Evolutionary conservation across 257 asterid species (phyloP), one percentile per base, ranked within the genome.

Genomic region (Ilex aquifolium): DNA sequence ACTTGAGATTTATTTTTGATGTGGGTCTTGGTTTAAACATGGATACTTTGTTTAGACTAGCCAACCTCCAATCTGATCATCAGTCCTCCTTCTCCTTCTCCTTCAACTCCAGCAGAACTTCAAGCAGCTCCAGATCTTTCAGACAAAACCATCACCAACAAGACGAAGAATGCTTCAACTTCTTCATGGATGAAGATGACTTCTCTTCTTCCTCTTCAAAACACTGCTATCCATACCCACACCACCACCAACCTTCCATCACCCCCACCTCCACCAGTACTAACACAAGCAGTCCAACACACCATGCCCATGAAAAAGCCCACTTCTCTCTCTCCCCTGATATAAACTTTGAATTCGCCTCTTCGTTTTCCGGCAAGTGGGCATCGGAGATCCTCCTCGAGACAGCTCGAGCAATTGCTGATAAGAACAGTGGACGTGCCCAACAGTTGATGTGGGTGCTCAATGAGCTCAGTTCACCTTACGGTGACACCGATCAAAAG

Each of bases 391-490:
- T 90, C 42, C 95, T 93, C 57, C 68, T 83, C 1, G 97, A 90
- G 63, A 59, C 96, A 0, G 87, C 95, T 1, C 75, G 70, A n/a
- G 90, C 97, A n/a, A 78, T 90, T 1, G 79, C 87, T 0, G 91
- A 87, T 0, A 68, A 86, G 53, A 76, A 87, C 64, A 90, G 84
- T 32, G 29, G 72, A 1, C 71, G 97, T 0, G 80, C 78, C 17
- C 99, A 93, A 40, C 96, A 90, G 46, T 90, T 93, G 0, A 87
- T 93, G 85, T 93, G 99, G 99, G 85, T 93, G 96, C 88, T 93
- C 32, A 93, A 93, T 44, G 99, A 93, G 81, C 76, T 93, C 2
- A 68, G 95, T 11, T 93, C 97, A 0, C 92, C 97, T 0, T 93
- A 87, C 48, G 99, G 99, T 0, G 97, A 93, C 32, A 68, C 67